Evolutionary conservation across 305 asterid species (phyloP).

Genomic region (Fraxinus floribunda): DNA sequence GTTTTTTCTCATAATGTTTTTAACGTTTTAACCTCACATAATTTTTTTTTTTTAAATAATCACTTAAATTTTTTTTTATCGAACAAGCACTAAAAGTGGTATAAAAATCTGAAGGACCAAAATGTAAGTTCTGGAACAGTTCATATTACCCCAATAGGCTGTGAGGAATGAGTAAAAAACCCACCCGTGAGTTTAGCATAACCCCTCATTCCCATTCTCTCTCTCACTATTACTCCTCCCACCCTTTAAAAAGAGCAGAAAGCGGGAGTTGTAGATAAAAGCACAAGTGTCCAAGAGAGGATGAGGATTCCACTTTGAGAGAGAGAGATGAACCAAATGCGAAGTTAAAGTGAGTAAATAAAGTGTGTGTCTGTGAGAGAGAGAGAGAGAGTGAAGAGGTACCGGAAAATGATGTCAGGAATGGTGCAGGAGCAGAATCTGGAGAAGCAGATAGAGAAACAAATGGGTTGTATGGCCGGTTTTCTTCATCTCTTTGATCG

Average conservation of each 20-base stretch:
- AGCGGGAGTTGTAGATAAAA: constrained; percentile 60
- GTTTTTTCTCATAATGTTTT: no score
- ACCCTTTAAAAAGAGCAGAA: constrained; percentile 61
- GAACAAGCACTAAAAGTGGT: neutral
- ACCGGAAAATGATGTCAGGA: constrained; percentile 44
- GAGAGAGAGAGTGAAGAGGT: constrained; percentile 11
- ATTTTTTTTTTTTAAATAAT: no score
- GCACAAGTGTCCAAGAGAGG: constrained; percentile 16
- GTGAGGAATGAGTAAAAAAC: constrained; percentile 17
- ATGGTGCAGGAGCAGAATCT: constrained; percentile 43
- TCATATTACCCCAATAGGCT: neutral
- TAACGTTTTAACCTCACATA: no score
- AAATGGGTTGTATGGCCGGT: constrained; percentile 87
- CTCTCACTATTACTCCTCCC: constrained; percentile 20
- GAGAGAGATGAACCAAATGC: constrained; percentile 23
- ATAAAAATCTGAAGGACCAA: neutral
- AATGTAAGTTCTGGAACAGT: constrained; percentile 11
- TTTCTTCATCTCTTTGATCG: constrained; percentile 84
- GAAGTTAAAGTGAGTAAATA: constrained; percentile 16
- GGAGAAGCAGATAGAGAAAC: constrained; percentile 56
- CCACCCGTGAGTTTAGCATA: constrained; percentile 28
- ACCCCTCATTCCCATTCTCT: constrained; percentile 16
- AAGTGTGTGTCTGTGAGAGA: neutral
- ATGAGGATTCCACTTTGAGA: constrained; percentile 5
- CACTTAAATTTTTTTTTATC: no score